Base-by-base conservation (phyloP, 148 eudicot genomes). In the Beta vulgaris region DNA sequence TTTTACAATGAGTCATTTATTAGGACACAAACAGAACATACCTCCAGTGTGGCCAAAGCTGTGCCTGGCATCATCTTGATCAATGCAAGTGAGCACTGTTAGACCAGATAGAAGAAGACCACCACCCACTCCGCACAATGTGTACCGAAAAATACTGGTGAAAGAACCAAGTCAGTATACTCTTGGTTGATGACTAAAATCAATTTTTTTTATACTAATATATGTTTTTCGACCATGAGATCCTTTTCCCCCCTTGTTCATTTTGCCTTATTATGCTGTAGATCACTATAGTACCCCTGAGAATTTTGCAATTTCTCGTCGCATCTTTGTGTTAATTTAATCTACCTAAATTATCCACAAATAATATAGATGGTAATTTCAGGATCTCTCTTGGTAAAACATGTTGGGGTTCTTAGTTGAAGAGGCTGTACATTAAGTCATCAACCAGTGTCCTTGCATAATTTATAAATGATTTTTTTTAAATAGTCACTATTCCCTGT, bases 31-130 rank as follows among this genome's bases (percentile, higher is more conserved):
- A 3, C 23, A 26, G 31, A 69, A 36, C 49, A 73, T 87, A 90
- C 93, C 93, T 85, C 89, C 88, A 13, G 81, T 74, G 80, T 86
- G 83, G 57, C 89, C 91, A 83, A 85, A 90, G 77, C 42, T 78
- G 79, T 80, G 86, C 74, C 88, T 78, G 35, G 87, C 84, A 73
- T 80, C 86, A 80, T 83, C 87, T 86, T 87, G 91, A 73, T 88
- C 87, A 54, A 86, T 84, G 77, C 82, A 86, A 65, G 82, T 76
- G 68, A 90, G 87, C 72, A 78, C 86, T 46, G 78, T 82, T 82
- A 90, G 78, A 82, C 91, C 78, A 73, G 83, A 83, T 59, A 84
- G 68, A 23, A 87, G 75, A 68, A 88, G 79, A 76, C 65, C 69
- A 34, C 83, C 83, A 36, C 93, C 89, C 31, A 81, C 68, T 49